Evolutionary conservation across 331 rosid species (phyloP).

Genomic region (Ulmus americana): DNA sequence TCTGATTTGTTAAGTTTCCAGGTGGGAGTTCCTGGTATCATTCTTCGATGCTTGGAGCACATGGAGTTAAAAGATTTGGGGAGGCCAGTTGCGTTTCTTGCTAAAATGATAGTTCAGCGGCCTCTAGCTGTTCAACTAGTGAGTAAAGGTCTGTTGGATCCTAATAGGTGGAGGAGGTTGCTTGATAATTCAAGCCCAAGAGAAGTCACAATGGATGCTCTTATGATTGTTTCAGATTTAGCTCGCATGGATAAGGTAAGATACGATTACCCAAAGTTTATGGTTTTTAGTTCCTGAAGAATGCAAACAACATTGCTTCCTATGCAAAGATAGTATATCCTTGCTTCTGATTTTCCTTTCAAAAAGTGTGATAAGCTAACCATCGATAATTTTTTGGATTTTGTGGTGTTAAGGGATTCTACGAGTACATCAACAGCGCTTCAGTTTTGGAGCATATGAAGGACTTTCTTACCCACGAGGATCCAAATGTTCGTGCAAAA

Average conservation of each 20-base stretch:
- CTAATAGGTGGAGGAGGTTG: slow-evolving; percentile 65
- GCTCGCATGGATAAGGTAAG: slow-evolving; percentile 93
- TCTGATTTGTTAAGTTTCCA: slow-evolving; percentile 38
- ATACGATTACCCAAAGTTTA: background rate
- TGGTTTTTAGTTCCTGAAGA: background rate
- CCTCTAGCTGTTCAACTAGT: slow-evolving; percentile 81
- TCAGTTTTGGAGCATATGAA: slow-evolving; percentile 73
- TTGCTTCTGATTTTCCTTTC: too few relatives aligned
- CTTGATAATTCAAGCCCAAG: slow-evolving; percentile 53
- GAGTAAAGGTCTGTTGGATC: slow-evolving; percentile 70
- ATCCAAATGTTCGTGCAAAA: slow-evolving; percentile 86
- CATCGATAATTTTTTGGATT: background rate
- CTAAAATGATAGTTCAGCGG: slow-evolving; percentile 73
- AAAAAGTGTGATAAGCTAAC: too few relatives aligned
- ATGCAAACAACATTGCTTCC: background rate
- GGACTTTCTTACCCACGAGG: slow-evolving; percentile 70
- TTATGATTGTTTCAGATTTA: slow-evolving; percentile 90
- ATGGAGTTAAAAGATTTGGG: slow-evolving; percentile 62
- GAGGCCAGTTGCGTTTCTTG: slow-evolving; percentile 75
- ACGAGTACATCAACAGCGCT: slow-evolving; percentile 68
- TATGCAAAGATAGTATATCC: background rate
- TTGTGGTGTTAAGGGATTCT: slow-evolving; percentile 54
- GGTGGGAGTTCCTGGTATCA: slow-evolving; percentile 70
- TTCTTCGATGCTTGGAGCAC: slow-evolving; percentile 64
- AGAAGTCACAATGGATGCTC: slow-evolving; percentile 63